Evolutionary conservation across 352 stramenopile genomes (phyloP).

Genomic region (Globisporangium spinosum): DNA sequence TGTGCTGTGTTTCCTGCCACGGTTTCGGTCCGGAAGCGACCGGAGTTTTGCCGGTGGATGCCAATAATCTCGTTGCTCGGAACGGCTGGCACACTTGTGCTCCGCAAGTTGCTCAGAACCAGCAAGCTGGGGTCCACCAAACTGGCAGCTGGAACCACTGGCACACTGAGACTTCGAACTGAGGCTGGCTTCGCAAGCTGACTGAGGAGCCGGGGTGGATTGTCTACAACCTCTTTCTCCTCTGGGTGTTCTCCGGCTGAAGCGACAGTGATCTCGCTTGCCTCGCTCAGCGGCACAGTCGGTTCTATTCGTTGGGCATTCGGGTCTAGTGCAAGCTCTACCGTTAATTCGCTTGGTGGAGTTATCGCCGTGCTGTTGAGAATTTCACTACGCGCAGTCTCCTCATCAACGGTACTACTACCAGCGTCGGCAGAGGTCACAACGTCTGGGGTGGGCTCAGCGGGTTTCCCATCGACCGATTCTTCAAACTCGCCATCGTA

Average conservation of each 20-base stretch:
- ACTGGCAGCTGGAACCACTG: slow-evolving; percentile 7
- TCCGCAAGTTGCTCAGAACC: slow-evolving; percentile 12
- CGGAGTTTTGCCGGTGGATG: slow-evolving; percentile 1
- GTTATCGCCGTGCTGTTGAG: neutral
- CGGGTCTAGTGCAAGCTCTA: neutral
- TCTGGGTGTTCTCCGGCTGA: neutral
- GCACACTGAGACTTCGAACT: slow-evolving; percentile 28
- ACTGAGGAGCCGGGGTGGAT: neutral
- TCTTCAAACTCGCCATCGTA: neutral
- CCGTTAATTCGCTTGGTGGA: neutral
- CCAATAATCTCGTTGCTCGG: slow-evolving; percentile 8
- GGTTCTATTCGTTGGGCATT: neutral
- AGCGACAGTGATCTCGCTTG: neutral
- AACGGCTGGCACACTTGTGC: slow-evolving; percentile 26
- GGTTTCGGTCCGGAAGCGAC: slow-evolving; percentile 12
- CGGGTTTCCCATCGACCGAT: neutral
- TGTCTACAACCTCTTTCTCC: neutral
- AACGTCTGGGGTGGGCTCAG: neutral
- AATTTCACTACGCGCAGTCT: neutral
- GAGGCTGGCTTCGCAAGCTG: neutral
- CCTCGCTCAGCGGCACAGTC: neutral
- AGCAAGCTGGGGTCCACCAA: neutral
- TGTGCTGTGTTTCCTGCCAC: neutral
- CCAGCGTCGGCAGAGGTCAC: neutral
- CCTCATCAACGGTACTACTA: neutral